Evolutionary conservation across 2,329 filamentous ascomycete genomes (phyloP), one percentile per base, ranked within the genome.

Genomic region (Cordyceps pruinosa): DNA sequence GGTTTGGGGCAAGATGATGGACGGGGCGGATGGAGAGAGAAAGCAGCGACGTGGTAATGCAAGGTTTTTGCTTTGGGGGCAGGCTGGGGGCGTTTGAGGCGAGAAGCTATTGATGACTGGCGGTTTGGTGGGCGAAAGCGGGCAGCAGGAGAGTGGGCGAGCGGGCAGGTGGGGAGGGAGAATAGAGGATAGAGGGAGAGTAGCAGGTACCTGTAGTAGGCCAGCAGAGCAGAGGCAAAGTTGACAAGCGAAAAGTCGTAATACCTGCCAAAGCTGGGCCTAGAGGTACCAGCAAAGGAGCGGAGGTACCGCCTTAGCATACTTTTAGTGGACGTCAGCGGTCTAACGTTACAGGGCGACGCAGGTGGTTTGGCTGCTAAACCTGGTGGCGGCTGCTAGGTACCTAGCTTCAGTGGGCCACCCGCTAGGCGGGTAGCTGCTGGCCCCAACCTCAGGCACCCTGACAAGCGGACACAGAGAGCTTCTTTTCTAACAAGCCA

Each of bases 21-120:
- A 39, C 25, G 4, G 25, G 32, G 45, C 52, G 15, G 39, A 56
- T 56, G 52, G 34, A 12, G 25, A 56, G 42, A 32, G 34, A 21
- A 39, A 17, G 21, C 44, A 12, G 28, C 26, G 39, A 19, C 19
- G 52, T 39, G 52, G 44, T 48, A 47, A n/a, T 53, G 50, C 34
- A 28, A 39, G 44, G 26, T 48, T 56, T 48, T 47, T 41, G 42
- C 32, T 39, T 47, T 56, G 26, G 44, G 26, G 44, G 42, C 52
- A n/a, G 42, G 42, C 52, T 32, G 52, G 52, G 50, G 52, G 44
- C 39, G 52, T 39, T 47, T 56, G 23, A 30, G 51, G 52, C 28
- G 30, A 42, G 52, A 55, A 55, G 52, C 52, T 55, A 30, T 56
- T 32, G 52, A 56, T 48, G 52, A 30, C 25, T 47, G 52, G 44